These are phyloP conservation scores for Papilionanthe hybrid DNA, from an alignment of 116 monocot genomes.

Conservation along the genomic window DNA sequence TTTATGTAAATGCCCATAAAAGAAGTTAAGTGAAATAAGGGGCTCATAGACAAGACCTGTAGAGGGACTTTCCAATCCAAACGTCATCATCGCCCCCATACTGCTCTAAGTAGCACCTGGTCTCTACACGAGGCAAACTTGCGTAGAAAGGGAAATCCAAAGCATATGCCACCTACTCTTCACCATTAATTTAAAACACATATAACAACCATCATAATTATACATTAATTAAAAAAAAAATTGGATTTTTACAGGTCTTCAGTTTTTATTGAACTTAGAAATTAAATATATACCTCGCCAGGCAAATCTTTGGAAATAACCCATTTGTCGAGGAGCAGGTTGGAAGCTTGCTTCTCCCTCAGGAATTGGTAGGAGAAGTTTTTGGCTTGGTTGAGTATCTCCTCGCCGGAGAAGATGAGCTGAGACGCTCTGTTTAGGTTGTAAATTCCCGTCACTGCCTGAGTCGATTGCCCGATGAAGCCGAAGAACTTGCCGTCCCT, in stretches of 20 bases:
- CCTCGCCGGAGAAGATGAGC: conserved; percentile 48
- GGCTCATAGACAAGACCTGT: conserved; percentile 40
- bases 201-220: not conserved
- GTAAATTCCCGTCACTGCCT: conserved; percentile 83
- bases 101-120: conserved; percentile 67
- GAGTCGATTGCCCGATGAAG: conserved; percentile 77
- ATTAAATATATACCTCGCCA: conserved; percentile 53
- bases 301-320: conserved; percentile 84
- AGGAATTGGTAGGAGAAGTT: conserved; percentile 55
- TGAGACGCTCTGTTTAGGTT: conserved; percentile 81
- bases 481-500: conserved; percentile 85
- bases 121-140: conserved; percentile 80
- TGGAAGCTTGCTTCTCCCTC: conserved; percentile 40
- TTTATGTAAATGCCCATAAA: not conserved
- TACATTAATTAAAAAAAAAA: too few species aligned
- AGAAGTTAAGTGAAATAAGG: too few species aligned
- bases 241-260: too few species aligned
- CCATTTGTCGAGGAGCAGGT: conserved; percentile 76
- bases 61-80: conserved; percentile 96
- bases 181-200: not conserved
- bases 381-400: conserved; percentile 50
- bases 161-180: conserved; percentile 62
- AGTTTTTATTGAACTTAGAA: too few species aligned
- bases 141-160: conserved; percentile 82
- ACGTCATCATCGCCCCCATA: conserved; percentile 75